Percentiles rank a stretch among this genome's conserved stretches.
These are phyloP conservation scores for Cercospora janseana DNA, from an alignment of 2,329 filamentous ascomycete genomes.

Conservation along the genomic window DNA sequence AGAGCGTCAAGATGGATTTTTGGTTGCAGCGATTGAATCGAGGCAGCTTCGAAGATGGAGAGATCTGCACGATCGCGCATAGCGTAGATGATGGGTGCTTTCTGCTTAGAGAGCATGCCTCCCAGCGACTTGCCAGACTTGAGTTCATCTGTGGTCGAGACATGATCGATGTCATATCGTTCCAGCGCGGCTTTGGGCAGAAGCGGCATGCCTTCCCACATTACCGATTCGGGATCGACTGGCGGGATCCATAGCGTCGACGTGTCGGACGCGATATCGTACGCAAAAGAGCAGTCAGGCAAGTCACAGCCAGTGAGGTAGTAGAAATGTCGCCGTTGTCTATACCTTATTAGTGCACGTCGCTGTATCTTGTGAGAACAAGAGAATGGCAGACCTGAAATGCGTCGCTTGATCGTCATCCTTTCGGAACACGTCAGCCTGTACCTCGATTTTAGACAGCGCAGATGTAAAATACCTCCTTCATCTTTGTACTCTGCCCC, in stretches of 20 bases:
- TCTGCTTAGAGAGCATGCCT: slow-evolving; percentile 42
- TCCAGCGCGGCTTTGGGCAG: slow-evolving; percentile 70
- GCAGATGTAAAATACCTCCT: slow-evolving; percentile 55
- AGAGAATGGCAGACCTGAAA: slow-evolving; percentile 48
- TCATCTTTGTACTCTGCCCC: slow-evolving; percentile 73
- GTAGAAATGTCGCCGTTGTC: slow-evolving; percentile 71
- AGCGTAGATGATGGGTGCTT: slow-evolving; percentile 64
- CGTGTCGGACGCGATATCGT: slow-evolving; percentile 71
- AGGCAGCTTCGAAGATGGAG: slow-evolving; percentile 51
- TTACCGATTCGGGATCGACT: slow-evolving; percentile 80
- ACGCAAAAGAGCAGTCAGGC: slow-evolving; percentile 77
- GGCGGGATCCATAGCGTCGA: slow-evolving; percentile 91
- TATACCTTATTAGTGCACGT: not conserved
- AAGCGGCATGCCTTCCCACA: slow-evolving; percentile 92
- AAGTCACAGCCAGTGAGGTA: slow-evolving; percentile 86
- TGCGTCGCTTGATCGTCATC: slow-evolving; percentile 82
- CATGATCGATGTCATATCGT: slow-evolving; percentile 58
- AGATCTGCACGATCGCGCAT: slow-evolving; percentile 69
- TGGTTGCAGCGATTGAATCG: slow-evolving; percentile 65
- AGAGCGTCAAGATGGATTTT: slow-evolving; percentile 58
- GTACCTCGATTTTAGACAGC: not conserved
- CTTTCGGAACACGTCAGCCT: slow-evolving; percentile 28
- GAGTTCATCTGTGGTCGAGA: slow-evolving; percentile 57
- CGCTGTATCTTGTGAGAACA: not conserved
- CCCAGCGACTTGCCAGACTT: slow-evolving; percentile 66